phyloP scores from a whole-genome alignment of 495 filamentous ascomycete genomes.

The Beverwykella pulmonaria region DNA sequence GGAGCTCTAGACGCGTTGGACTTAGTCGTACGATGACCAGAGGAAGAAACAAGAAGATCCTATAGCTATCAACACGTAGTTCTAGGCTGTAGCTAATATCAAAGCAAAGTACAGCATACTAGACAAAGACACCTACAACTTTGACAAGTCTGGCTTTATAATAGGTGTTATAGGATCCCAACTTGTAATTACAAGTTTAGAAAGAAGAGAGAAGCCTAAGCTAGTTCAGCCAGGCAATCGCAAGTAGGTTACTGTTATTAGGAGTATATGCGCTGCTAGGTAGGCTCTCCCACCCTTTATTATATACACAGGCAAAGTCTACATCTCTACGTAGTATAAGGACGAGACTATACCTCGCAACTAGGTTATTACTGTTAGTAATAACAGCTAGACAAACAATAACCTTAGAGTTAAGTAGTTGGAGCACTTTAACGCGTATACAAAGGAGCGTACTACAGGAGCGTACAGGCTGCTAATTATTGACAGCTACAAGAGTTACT shows the following conservation, averaged over 20 bases:
- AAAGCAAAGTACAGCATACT: slow-evolving; percentile 45
- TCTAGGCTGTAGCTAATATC: slow-evolving; percentile 44
- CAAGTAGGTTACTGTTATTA: slow-evolving; percentile 49
- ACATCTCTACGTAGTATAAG: slow-evolving; percentile 42
- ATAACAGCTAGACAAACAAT: too few species aligned
- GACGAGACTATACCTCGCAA: slow-evolving; percentile 36
- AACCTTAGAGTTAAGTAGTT: too few species aligned
- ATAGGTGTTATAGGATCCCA: slow-evolving; percentile 43
- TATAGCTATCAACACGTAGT: slow-evolving; percentile 43
- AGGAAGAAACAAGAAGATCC: slow-evolving; percentile 48
- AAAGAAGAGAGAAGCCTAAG: slow-evolving; percentile 33
- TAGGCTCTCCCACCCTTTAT: slow-evolving; percentile 29
- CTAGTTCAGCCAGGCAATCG: slow-evolving; percentile 46
- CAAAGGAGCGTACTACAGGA: slow-evolving; percentile 1
- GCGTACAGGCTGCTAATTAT: slow-evolving; percentile 10
- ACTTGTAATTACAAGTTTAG: slow-evolving; percentile 24
- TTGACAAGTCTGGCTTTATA: slow-evolving; percentile 48
- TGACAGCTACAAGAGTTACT: slow-evolving; percentile 20
- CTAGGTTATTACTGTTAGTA: too few species aligned
- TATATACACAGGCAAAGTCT: slow-evolving; percentile 40
- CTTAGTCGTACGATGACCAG: slow-evolving; percentile 43
- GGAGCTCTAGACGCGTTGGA: slow-evolving; percentile 43
- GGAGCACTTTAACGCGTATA: too few species aligned
- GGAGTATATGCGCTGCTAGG: slow-evolving; percentile 34
- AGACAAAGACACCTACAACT: too few species aligned